Evolutionary conservation across 371 early-diverging fungal genomes (phyloP).

Genomic region (Syncephalastrum monosporum): DNA sequence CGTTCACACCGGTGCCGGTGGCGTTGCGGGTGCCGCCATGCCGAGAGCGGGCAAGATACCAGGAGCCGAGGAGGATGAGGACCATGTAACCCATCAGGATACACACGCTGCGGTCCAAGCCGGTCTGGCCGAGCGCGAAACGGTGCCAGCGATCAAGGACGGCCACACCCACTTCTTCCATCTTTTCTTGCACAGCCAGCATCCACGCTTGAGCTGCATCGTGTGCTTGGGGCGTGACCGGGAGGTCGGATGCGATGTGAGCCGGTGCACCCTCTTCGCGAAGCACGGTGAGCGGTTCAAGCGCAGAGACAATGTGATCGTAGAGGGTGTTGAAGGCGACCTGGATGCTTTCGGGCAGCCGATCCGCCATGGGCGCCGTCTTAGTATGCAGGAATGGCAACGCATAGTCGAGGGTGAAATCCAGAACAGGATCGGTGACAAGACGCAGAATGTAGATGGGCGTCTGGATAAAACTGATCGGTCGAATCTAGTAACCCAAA

Average conservation of each 20-base stretch:
- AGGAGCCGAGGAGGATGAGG: conserved; percentile 43
- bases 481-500: conserved; percentile 35
- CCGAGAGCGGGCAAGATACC: conserved; percentile 47
- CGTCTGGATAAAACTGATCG: conserved; percentile 42
- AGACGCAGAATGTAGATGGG: conserved; percentile 47
- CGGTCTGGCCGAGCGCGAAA: conserved; percentile 45
- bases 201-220: too few species aligned
- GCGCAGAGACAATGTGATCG: not conserved
- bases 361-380: conserved; percentile 5
- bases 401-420: conserved; percentile 44
- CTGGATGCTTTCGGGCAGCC: conserved; percentile 15
- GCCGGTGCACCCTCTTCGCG: not conserved
- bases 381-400: conserved; percentile 27
- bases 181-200: conserved; percentile 20
- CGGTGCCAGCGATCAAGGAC: conserved; percentile 44
- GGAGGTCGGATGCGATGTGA: too few species aligned
- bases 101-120: conserved; percentile 47
- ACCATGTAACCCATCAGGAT: conserved; percentile 49
- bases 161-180: conserved; percentile 13
- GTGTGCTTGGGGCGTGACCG: not conserved
- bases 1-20: conserved; percentile 28
- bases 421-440: conserved; percentile 57
- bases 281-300: not conserved
- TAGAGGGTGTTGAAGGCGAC: conserved; percentile 4
- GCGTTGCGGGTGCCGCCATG: conserved; percentile 12